Evolutionary conservation across 345 rosid species (phyloP), one percentile per base, ranked within the genome.

Genomic region (Ceriops decandra): DNA sequence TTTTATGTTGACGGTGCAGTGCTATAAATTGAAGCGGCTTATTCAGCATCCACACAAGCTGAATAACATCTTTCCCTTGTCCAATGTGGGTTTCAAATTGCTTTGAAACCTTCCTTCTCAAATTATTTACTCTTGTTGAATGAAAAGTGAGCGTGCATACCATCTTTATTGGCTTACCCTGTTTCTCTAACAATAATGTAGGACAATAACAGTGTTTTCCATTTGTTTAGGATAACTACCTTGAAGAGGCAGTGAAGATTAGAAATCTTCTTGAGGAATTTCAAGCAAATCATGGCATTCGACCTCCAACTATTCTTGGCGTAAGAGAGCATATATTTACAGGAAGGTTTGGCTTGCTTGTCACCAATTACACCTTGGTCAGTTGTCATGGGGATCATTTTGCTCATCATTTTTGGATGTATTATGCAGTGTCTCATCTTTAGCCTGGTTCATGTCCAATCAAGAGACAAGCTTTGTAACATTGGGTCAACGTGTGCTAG

Each of bases 381-480:
- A 49, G 51, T 62, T 69, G 6, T 19, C 72, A 15, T 54, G 26
- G 61, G 70, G 46, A 68, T 71, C 54, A 72, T 74, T 66, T 72
- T 73, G 54, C 71, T 32, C 16, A 46, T 52, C 66, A 24, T 66
- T 64, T 77, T 66, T 72, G 59, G 62, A 59, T 72, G 35, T 78
- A 52, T 69, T 53, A 59, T 84, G 83, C 92, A 95, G 99, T 91
- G 99, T 95, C 71, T 95, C 99, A 64, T 95, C 98, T 69, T 80
- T 95, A 75, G 99, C 99, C 46, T 84, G 87, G 98, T 95, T 95
- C 79, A 95, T 95, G 99, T 95, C 99, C 78, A 95, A 95, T 79
- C 99, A 95, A 82, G 99, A 95, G 83, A 91, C 99, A 57, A 95
- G 99, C 80, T 95, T 95, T 76, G 99, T 95, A 67, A 95, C 99